Evolutionary conservation across 1,284 basidiomycete species (phyloP).

Genomic region (Anthracocystis walkeri): DNA sequence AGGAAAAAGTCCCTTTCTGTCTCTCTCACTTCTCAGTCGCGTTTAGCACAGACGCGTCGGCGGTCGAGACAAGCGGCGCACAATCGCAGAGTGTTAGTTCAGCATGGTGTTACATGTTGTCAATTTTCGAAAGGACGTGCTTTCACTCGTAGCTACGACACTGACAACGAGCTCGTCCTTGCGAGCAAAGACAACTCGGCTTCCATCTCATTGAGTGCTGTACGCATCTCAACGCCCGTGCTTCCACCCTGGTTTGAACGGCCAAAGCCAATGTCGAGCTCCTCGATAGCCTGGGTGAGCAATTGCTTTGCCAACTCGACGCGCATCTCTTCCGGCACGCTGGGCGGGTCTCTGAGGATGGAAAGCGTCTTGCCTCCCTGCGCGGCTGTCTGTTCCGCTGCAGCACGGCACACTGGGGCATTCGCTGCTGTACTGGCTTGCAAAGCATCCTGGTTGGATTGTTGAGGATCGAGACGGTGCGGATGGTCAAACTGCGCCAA

Average conservation of each 20-base stretch:
- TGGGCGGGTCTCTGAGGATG: conserved; percentile 29
- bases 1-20: neutral
- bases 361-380: conserved; percentile 26
- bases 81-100: neutral
- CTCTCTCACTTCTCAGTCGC: conserved; percentile 12
- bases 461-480: conserved; percentile 15
- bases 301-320: conserved; percentile 39
- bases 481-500: conserved; percentile 76
- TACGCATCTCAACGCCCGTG: conserved; percentile 29
- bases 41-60: conserved; percentile 40
- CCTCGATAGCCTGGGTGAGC: conserved; percentile 50
- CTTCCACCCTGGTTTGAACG: conserved; percentile 37
- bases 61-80: neutral
- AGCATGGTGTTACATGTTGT: neutral
- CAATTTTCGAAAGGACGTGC: neutral
- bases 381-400: conserved; percentile 19
- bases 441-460: neutral
- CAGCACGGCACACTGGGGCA: conserved; percentile 21
- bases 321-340: conserved; percentile 34
- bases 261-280: conserved; percentile 55
- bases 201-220: conserved; percentile 34
- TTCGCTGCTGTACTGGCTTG: neutral
- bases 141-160: conserved; percentile 17
- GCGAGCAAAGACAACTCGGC: conserved; percentile 31
- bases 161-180: conserved; percentile 29